These are phyloP conservation scores for Aspergillus ustus DNA, from an alignment of 2,329 filamentous ascomycete genomes.

Conservation along the genomic window DNA sequence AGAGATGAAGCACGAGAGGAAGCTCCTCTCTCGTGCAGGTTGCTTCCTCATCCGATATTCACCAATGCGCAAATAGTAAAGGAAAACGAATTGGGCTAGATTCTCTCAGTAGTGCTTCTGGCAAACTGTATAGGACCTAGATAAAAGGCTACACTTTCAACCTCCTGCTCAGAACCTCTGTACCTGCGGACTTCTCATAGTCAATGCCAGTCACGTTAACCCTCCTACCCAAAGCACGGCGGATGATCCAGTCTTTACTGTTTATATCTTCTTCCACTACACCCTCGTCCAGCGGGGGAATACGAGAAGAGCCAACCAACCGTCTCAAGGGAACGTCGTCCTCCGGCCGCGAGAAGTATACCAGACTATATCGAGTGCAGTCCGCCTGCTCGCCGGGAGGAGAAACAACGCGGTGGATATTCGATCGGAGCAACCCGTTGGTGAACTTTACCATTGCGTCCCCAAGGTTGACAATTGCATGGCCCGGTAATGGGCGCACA, in stretches of 20 bases:
- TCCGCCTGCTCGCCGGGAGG: constrained; percentile 54
- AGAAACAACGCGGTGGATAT: constrained; percentile 56
- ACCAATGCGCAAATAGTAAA: not conserved
- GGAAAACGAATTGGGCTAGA: not conserved
- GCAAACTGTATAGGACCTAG: not conserved
- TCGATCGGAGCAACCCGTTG: constrained; percentile 45
- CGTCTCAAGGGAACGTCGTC: constrained; percentile 52
- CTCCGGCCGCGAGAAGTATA: constrained; percentile 60
- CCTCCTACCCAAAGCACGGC: constrained; percentile 43
- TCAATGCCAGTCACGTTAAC: constrained; percentile 35
- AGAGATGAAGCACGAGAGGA: not conserved
- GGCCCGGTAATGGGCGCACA: constrained; percentile 56
- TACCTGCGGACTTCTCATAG: constrained; percentile 39
- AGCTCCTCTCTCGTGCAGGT: too few species aligned
- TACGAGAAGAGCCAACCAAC: constrained; percentile 40
- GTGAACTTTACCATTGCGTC: constrained; percentile 53
- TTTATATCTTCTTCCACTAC: constrained; percentile 42
- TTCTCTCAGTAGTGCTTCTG: not conserved
- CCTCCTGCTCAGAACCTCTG: constrained; percentile 40
- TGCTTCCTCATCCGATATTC: not conserved
- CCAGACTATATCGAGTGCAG: constrained; percentile 55
- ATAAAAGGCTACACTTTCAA: constrained; percentile 27
- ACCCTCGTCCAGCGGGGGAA: constrained; percentile 37
- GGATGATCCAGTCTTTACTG: constrained; percentile 50
- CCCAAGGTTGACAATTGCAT: constrained; percentile 51